Conservation (phyloP, 768 basidiomycete species). For the Suillus occidentalis region DNA sequence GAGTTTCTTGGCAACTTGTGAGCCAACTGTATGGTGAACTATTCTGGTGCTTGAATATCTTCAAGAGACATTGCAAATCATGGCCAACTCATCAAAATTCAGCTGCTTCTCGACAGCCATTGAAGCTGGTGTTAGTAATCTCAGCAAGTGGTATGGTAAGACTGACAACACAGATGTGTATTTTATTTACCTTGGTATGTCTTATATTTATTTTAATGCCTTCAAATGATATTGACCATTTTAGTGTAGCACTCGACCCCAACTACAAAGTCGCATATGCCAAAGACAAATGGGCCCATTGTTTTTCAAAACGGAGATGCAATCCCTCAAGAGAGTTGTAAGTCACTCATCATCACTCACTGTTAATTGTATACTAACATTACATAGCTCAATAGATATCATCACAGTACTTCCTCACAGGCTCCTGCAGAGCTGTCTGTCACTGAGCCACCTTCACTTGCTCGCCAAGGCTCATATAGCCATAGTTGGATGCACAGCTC, state of each 20-base stretch:
- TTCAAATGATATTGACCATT: not conserved
- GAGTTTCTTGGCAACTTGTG: conserved; percentile 17
- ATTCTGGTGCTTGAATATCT: conserved; percentile 18
- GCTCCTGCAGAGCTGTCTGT: too few species aligned
- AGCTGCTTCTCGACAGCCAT: conserved; percentile 2
- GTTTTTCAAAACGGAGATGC: not conserved
- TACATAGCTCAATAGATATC: too few species aligned
- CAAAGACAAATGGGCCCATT: not conserved
- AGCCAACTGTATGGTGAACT: conserved; percentile 24
- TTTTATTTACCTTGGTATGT: conserved; percentile 1
- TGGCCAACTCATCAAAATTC: conserved; percentile 12
- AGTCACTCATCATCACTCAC: not conserved
- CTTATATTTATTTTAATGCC: not conserved
- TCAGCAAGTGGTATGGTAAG: conserved; percentile 1
- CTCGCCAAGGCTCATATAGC: too few species aligned
- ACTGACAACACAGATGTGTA: not conserved
- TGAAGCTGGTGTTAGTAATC: conserved; percentile 10
- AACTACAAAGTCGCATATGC: conserved; percentile 5
- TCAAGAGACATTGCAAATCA: conserved; percentile 16
- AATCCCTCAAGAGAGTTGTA: not conserved
- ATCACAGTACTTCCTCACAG: too few species aligned
- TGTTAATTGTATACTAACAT: too few species aligned
- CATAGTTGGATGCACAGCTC: too few species aligned
- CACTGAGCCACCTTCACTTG: too few species aligned
- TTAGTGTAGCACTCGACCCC: not conserved